phyloP scores from a whole-genome alignment of 164 flowering plant species.

The Buxus sempervirens region DNA sequence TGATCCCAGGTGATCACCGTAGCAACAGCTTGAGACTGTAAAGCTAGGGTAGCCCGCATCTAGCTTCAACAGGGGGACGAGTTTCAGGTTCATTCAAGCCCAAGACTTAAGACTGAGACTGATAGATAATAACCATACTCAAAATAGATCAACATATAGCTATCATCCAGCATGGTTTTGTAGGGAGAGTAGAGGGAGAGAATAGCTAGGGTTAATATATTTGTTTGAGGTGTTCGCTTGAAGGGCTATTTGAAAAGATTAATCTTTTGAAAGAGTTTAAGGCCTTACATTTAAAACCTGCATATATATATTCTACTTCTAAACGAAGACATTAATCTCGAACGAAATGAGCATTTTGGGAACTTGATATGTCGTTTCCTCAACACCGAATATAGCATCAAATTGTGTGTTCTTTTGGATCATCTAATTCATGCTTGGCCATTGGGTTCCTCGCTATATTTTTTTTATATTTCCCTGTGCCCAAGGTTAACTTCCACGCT shows the following conservation, averaged over 20 bases:
- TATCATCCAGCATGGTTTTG: too few species aligned
- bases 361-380: slow-evolving; percentile 20
- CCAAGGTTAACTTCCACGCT: neutral
- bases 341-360: slow-evolving; percentile 6
- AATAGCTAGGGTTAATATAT: neutral
- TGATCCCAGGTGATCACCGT: too few species aligned
- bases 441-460: slow-evolving; percentile 37
- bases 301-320: neutral
- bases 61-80: too few species aligned
- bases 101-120: too few species aligned
- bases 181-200: neutral
- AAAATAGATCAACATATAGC: too few species aligned
- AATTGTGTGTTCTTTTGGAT: slow-evolving; percentile 25
- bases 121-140: too few species aligned
- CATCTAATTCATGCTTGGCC: slow-evolving; percentile 22
- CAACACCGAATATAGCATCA: slow-evolving; percentile 16
- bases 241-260: neutral
- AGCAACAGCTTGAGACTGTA: too few species aligned
- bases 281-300: neutral
- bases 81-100: too few species aligned
- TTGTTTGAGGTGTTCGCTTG: neutral
- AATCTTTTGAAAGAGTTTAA: neutral
- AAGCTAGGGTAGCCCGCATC: too few species aligned
- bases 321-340: neutral
- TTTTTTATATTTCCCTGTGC: slow-evolving; percentile 11